phyloP scores from a whole-genome alignment of 1,139 yeast species.

The Suhomyces choctaworum region DNA sequence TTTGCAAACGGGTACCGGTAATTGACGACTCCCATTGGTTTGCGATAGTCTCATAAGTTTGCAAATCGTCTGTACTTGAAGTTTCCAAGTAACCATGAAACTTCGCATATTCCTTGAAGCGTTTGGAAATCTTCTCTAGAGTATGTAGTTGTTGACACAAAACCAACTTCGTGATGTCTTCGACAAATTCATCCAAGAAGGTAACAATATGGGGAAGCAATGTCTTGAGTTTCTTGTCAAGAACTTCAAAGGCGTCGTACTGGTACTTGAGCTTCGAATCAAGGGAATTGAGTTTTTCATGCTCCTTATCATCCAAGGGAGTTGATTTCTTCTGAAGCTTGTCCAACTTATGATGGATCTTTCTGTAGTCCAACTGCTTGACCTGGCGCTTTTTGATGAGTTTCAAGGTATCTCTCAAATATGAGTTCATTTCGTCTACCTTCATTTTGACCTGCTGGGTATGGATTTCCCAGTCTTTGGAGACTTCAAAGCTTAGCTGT shows the following conservation, averaged over 20 bases:
- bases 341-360: slow-evolving; percentile 40
- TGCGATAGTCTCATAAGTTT: slow-evolving; percentile 24
- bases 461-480: slow-evolving; percentile 34
- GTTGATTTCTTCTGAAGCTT: slow-evolving; percentile 41
- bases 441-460: slow-evolving; percentile 32
- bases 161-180: slow-evolving; percentile 36
- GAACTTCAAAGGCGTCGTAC: slow-evolving; percentile 30
- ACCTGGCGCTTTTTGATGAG: slow-evolving; percentile 44
- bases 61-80: slow-evolving; percentile 8
- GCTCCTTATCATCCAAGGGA: slow-evolving; percentile 42
- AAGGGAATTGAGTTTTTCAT: slow-evolving; percentile 29
- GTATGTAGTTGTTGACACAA: slow-evolving; percentile 36
- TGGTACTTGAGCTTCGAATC: slow-evolving; percentile 33
- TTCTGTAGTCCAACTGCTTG: slow-evolving; percentile 42
- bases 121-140: slow-evolving; percentile 27
- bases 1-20: slow-evolving; percentile 34
- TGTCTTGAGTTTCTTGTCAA: slow-evolving; percentile 42
- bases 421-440: slow-evolving; percentile 40
- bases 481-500: slow-evolving; percentile 31
- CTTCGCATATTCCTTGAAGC: slow-evolving; percentile 33
- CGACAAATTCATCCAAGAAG: slow-evolving; percentile 54
- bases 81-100: slow-evolving; percentile 39
- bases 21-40: slow-evolving; percentile 37
- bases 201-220: slow-evolving; percentile 49
- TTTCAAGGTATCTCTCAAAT: slow-evolving; percentile 39